Percentiles rank a stretch among this genome's conserved stretches.
Conservation (phyloP, 208 protist species). For the Crithidia sp. region DNA sequence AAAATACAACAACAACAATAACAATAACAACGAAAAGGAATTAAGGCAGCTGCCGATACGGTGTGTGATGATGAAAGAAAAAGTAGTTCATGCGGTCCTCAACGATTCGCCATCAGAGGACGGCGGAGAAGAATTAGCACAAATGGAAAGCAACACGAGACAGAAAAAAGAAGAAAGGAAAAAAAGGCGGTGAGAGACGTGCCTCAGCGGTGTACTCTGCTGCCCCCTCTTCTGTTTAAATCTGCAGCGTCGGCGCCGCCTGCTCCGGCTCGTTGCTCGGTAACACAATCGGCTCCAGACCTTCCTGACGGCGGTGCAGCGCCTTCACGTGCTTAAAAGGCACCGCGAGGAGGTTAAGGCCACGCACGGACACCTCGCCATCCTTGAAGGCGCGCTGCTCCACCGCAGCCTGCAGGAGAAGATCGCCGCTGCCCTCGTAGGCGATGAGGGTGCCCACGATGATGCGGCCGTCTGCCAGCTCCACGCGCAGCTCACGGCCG, state of each 20-base stretch:
- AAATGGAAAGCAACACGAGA: too few species aligned
- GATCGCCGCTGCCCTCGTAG: slow-evolving; percentile 74
- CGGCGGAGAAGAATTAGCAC: too few species aligned
- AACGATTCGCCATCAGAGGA: too few species aligned
- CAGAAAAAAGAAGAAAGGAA: slow-evolving; percentile 1
- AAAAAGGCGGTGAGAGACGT: too few species aligned
- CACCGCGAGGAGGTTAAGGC: slow-evolving; percentile 63
- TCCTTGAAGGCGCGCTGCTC: slow-evolving; percentile 78
- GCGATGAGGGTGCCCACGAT: slow-evolving; percentile 75
- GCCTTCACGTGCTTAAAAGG: slow-evolving; percentile 74
- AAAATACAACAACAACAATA: background rate
- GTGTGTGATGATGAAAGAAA: too few species aligned
- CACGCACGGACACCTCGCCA: slow-evolving; percentile 54
- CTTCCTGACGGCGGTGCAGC: slow-evolving; percentile 64
- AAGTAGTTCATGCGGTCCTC: too few species aligned
- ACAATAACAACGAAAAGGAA: background rate
- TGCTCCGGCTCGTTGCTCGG: slow-evolving; percentile 18
- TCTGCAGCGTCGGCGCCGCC: slow-evolving; percentile 18
- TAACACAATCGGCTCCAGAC: slow-evolving; percentile 38
- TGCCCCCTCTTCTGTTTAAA: background rate
- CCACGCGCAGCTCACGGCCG: slow-evolving; percentile 77
- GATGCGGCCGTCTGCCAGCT: slow-evolving; percentile 74
- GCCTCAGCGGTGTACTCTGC: too few species aligned
- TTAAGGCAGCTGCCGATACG: too few species aligned
- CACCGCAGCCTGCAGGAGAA: slow-evolving; percentile 67